Evolutionary conservation across 129 eudicot genomes (phyloP).

Genomic region (Flaveria ramosissima): DNA sequence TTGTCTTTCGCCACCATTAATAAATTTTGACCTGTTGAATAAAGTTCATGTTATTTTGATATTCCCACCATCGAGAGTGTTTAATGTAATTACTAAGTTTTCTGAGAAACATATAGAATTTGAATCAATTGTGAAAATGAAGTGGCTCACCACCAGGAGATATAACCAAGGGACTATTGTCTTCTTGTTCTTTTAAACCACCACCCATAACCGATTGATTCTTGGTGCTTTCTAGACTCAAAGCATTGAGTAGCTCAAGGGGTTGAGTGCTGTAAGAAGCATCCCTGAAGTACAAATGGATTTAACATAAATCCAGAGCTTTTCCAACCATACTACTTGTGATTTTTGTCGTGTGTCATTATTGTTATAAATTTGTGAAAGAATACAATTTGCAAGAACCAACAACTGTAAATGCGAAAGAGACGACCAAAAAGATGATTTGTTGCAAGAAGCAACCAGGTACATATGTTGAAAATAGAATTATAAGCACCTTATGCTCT

Average conservation of each 20-base stretch:
- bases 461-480: not conserved
- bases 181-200: slow-evolving; percentile 35
- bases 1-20: slow-evolving; percentile 36
- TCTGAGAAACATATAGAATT: not conserved
- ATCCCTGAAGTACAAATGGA: slow-evolving; percentile 51
- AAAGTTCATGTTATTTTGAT: not conserved
- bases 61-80: not conserved
- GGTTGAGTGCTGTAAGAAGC: slow-evolving; percentile 92
- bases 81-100: not conserved
- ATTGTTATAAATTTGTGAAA: not conserved
- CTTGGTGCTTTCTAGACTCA: slow-evolving; percentile 53
- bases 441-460: slow-evolving; percentile 5
- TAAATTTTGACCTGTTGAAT: slow-evolving; percentile 31
- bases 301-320: not conserved
- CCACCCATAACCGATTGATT: slow-evolving; percentile 27
- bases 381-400: slow-evolving; percentile 10
- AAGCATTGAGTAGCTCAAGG: slow-evolving; percentile 78
- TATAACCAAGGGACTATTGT: slow-evolving; percentile 21
- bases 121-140: not conserved
- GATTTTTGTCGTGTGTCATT: not conserved
- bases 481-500: slow-evolving; percentile 72
- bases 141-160: slow-evolving; percentile 36
- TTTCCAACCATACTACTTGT: too few relatives aligned
- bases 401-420: slow-evolving; percentile 5
- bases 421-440: not conserved